These are phyloP conservation scores for Anacardium occidentale DNA, from an alignment of 345 rosid genomes.

Conservation along the genomic window DNA sequence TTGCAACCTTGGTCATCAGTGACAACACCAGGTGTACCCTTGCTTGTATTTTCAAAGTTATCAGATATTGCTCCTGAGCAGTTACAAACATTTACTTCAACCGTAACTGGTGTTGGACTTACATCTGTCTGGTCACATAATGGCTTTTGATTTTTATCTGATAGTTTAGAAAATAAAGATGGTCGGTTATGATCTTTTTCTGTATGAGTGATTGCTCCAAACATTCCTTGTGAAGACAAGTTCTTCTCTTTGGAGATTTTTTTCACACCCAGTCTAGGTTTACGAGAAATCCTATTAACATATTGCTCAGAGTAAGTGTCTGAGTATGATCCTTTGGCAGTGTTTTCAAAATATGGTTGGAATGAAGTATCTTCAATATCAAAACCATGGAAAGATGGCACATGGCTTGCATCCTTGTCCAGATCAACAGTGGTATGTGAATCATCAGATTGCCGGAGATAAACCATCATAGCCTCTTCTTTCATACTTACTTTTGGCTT, in stretches of 20 bases:
- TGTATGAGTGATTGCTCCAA: conserved; percentile 24
- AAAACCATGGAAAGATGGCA: conserved; percentile 30
- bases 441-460: conserved; percentile 30
- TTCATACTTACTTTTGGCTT: conserved; percentile 35
- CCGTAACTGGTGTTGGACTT: conserved; percentile 26
- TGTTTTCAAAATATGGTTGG: conserved; percentile 24
- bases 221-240: conserved; percentile 7
- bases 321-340: conserved; percentile 16
- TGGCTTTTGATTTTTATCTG: conserved; percentile 29
- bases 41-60: conserved; percentile 21
- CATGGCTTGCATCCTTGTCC: conserved; percentile 28
- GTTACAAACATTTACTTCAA: conserved; percentile 18
- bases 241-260: conserved; percentile 29
- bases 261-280: conserved; percentile 28
- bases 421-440: conserved; percentile 25
- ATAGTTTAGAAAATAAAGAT: conserved; percentile 26
- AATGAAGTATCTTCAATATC: conserved; percentile 37
- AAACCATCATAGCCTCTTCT: conserved; percentile 33
- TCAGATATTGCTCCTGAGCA: conserved; percentile 24
- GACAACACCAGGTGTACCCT: not conserved
- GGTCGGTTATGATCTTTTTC: conserved; percentile 22
- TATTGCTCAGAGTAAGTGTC: conserved; percentile 20
- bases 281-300: conserved; percentile 27
- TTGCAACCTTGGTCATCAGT: conserved; percentile 12
- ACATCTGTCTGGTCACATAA: conserved; percentile 26